A percentile compares a stretch with the other conserved stretches of the same genome.
Conservation (phyloP, 2,329 filamentous ascomycete species). For the Microdochium trichocladiopsis region DNA sequence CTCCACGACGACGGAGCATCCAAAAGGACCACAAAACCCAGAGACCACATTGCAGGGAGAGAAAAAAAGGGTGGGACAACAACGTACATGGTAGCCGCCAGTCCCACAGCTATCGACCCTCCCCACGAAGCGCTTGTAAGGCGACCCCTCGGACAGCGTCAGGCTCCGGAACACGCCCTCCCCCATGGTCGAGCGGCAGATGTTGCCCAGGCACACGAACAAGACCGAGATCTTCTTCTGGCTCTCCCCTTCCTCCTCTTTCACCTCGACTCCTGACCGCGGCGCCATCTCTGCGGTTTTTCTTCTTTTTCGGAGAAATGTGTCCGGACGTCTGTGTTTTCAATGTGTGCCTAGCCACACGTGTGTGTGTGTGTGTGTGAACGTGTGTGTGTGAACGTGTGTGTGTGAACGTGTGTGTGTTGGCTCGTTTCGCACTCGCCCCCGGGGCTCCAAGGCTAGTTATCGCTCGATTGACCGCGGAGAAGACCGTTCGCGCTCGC, state of each 20-base stretch:
- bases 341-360: no score
- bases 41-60: background rate
- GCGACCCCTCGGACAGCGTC: slow-evolving; percentile 43
- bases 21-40: background rate
- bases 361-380: no score
- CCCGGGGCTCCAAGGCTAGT: no score
- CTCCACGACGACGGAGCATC: background rate
- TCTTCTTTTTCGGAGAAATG: no score
- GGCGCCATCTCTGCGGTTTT: no score
- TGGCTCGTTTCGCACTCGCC: no score
- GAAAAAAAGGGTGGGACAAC: background rate
- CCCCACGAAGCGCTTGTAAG: slow-evolving; percentile 52
- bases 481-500: no score
- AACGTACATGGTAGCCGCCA: slow-evolving; percentile 25
- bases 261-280: no score
- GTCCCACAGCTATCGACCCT: slow-evolving; percentile 87
- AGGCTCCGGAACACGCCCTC: slow-evolving; percentile 84
- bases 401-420: no score
- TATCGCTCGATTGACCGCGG: no score
- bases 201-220: slow-evolving; percentile 96
- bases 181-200: slow-evolving; percentile 90
- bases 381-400: no score
- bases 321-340: background rate
- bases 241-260: background rate
- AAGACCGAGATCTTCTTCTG: slow-evolving; percentile 58